phyloP scores from a whole-genome alignment of 1,139 yeast species.

The Pichiaceae sp. region DNA sequence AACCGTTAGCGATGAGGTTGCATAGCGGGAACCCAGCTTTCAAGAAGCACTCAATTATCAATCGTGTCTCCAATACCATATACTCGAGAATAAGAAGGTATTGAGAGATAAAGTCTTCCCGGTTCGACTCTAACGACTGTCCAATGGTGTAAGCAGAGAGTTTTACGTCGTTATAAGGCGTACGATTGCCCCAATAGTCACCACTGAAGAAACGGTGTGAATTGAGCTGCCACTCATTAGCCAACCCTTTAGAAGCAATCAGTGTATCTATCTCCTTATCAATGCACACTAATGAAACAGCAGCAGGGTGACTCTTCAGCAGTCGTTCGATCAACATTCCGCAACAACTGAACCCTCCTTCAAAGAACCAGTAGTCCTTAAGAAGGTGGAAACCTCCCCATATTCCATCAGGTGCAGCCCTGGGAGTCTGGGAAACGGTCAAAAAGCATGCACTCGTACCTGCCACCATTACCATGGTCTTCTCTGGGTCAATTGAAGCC shows the following conservation, averaged over 20 bases:
- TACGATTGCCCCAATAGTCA: conserved; percentile 47
- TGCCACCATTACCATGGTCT: conserved; percentile 41
- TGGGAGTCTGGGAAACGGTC: conserved; percentile 19
- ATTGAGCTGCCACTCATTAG: conserved; percentile 25
- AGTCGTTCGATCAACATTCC: conserved; percentile 43
- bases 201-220: conserved; percentile 40
- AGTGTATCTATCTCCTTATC: conserved; percentile 22
- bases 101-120: conserved; percentile 28
- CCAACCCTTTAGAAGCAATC: not conserved
- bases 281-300: conserved; percentile 24
- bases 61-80: conserved; percentile 39
- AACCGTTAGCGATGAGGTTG: conserved; percentile 37
- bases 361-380: conserved; percentile 28
- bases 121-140: conserved; percentile 27
- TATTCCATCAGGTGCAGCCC: conserved; percentile 28
- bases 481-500: conserved; percentile 14
- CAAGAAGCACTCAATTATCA: conserved; percentile 27
- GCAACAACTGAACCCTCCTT: conserved; percentile 52
- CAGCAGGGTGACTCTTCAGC: conserved; percentile 28
- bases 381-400: conserved; percentile 48
- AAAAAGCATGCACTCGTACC: conserved; percentile 56
- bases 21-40: conserved; percentile 18
- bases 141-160: conserved; percentile 44
- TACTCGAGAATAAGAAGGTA: conserved; percentile 42
- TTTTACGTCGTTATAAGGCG: conserved; percentile 42